Percentiles rank a stretch among this genome's conserved stretches.
Conservation (phyloP, 2,329 filamentous ascomycete species). For the Alternaria solani region DNA sequence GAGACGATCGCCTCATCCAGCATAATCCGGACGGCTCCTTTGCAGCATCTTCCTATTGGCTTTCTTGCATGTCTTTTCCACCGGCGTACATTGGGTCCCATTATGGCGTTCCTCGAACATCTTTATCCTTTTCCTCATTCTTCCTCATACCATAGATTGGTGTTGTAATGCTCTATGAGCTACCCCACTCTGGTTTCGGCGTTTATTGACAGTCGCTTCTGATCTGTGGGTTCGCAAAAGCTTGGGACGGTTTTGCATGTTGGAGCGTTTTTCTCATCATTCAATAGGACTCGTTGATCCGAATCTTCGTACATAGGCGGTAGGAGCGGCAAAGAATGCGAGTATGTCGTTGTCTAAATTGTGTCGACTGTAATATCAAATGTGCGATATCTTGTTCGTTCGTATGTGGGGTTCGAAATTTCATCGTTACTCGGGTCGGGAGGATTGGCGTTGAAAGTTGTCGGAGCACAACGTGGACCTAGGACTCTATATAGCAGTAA, state of each 20-base stretch:
- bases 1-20: slow-evolving; percentile 30
- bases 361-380: slow-evolving; percentile 19
- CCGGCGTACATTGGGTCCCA: slow-evolving; percentile 33
- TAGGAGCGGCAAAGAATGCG: slow-evolving; percentile 32
- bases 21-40: slow-evolving; percentile 39
- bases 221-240: slow-evolving; percentile 41
- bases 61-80: slow-evolving; percentile 43
- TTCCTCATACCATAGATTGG: slow-evolving; percentile 39
- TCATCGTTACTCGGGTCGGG: slow-evolving; percentile 11
- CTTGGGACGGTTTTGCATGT: slow-evolving; percentile 43
- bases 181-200: slow-evolving; percentile 41
- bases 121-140: slow-evolving; percentile 23
- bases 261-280: slow-evolving; percentile 39
- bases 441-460: background rate
- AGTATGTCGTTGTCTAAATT: slow-evolving; percentile 21
- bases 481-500: slow-evolving; percentile 25
- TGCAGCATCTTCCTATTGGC: slow-evolving; percentile 46
- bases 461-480: slow-evolving; percentile 1
- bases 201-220: slow-evolving; percentile 31
- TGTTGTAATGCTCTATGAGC: slow-evolving; percentile 44
- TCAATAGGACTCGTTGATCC: slow-evolving; percentile 24
- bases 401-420: slow-evolving; percentile 8
- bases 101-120: slow-evolving; percentile 33
- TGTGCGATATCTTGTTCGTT: slow-evolving; percentile 18
- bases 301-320: slow-evolving; percentile 36